Evolutionary conservation across 257 asterid genomes (phyloP), one percentile per base, ranked within the genome.

Genomic region (Salvia splendens): DNA sequence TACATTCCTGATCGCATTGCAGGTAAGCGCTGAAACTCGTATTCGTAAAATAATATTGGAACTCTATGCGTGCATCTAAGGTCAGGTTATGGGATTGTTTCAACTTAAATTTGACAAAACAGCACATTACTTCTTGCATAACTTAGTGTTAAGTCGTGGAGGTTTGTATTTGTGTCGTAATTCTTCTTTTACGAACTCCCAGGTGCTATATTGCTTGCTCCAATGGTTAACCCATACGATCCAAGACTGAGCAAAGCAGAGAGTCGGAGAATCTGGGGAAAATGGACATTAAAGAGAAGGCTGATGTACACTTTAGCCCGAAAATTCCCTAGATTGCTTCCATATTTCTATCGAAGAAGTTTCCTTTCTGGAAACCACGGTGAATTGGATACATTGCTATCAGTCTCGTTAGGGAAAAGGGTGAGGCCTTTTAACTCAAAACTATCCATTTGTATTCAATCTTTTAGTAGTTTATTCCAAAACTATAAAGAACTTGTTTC

Each of bases 121-220:
- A 41, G 20, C 5, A 55, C 67, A 46, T 17, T 35, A 46, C 40
- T 45, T 68, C 28, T 45, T 56, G 73, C 48, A 10, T 33, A 45
- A 48, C 43, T 36, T 32, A 16, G 33, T 3, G 10, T 17, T 33
- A 33, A 33, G 38, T 33, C 2, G 6, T 33, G 9, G 2, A 38
- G 45, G 45, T 0, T 6, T 6, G 45, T 40, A 8, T 40, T 40
- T 40, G 45, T 5, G 2, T 40, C 2, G 68, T 72, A 53, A 73
- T 60, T 65, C 12, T 30, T 70, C 71, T 32, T 56, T 40, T 53
- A 55, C 36, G 61, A 57, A 61, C 71, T 67, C 78, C 62, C 84
- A 93, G 99, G 99, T 79, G 97, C 97, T 32, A 69, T 90, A 74
- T 82, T 93, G 89, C 79, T 93, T 70, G 95, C 95, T 66, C 99